Evolutionary conservation across 1,284 basidiomycete species (phyloP).

Genomic region (Irpex sp.): DNA sequence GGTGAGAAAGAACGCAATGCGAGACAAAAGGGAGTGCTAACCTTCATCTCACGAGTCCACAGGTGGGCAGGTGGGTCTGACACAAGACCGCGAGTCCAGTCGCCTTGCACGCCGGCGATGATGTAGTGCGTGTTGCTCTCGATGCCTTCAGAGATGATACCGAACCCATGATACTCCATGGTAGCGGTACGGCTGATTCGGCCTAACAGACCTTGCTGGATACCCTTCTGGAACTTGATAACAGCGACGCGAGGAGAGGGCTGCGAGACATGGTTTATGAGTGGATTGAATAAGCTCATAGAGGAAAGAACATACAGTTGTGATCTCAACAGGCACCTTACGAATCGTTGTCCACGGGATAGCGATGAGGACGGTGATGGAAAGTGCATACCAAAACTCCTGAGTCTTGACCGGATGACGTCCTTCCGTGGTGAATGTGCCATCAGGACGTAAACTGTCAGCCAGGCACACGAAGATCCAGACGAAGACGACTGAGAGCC

Average conservation of each 20-base stretch:
- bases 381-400: constrained; percentile 12
- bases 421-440: constrained; percentile 6
- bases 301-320: constrained; percentile 24
- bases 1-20: no score
- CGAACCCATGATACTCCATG: constrained; percentile 64
- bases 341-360: constrained; percentile 36
- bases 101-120: constrained; percentile 63
- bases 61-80: constrained; percentile 50
- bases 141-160: constrained; percentile 60
- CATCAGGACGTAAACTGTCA: background rate
- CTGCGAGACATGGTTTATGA: constrained; percentile 26
- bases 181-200: constrained; percentile 58
- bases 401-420: constrained; percentile 5
- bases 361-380: constrained; percentile 21
- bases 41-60: constrained; percentile 63
- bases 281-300: background rate
- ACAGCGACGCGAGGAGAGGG: constrained; percentile 61
- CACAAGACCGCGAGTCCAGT: constrained; percentile 57
- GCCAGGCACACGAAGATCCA: constrained; percentile 10
- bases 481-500: constrained; percentile 8
- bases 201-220: constrained; percentile 62
- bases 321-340: constrained; percentile 34
- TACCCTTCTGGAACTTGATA: constrained; percentile 58
- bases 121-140: constrained; percentile 59
- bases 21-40: constrained; percentile 17